Conservation (phyloP, 2,329 filamentous ascomycete genomes). For the Talaromyces rugulosus region DNA sequence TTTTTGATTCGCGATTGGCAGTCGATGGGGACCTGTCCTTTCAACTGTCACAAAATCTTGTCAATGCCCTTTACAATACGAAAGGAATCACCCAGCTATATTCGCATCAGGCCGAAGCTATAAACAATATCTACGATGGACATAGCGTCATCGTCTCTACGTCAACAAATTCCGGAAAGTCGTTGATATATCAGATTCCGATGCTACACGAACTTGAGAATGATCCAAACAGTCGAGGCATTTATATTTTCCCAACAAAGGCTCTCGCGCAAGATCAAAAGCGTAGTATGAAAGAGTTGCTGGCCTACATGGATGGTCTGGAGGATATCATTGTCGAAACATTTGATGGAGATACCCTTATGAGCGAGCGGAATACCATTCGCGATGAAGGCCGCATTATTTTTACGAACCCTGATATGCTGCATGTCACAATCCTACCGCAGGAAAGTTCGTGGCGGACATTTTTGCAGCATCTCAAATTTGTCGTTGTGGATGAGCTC, state of each 20-base stretch:
- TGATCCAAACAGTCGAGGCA: constrained; percentile 71
- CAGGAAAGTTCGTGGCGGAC: constrained; percentile 86
- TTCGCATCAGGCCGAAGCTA: constrained; percentile 86
- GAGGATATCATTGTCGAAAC: constrained; percentile 80
- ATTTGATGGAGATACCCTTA: constrained; percentile 91
- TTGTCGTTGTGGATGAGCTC: constrained; percentile 85
- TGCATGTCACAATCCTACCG: constrained; percentile 88
- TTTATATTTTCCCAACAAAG: constrained; percentile 99
- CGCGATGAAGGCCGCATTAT: constrained; percentile 87
- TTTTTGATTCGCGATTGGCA: constrained; percentile 80
- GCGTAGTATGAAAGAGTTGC: constrained; percentile 78
- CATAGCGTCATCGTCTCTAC: constrained; percentile 89
- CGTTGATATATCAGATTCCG: constrained; percentile 94
- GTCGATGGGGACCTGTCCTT: constrained; percentile 83
- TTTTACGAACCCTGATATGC: constrained; percentile 97
- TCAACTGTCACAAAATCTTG: constrained; percentile 78
- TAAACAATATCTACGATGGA: constrained; percentile 79
- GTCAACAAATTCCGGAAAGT: constrained; percentile 94
- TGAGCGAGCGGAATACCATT: constrained; percentile 71
- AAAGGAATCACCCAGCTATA: constrained; percentile 82
- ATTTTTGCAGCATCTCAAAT: constrained; percentile 84
- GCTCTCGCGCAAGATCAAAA: constrained; percentile 92
- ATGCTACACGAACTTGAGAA: constrained; percentile 82
- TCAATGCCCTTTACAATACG: constrained; percentile 95
- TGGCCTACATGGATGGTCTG: constrained; percentile 73